A percentile compares a stretch with the other conserved stretches of the same genome.
Evolutionary conservation across 805 yeast species (phyloP).

Genomic region (Lipomyces kockii): DNA sequence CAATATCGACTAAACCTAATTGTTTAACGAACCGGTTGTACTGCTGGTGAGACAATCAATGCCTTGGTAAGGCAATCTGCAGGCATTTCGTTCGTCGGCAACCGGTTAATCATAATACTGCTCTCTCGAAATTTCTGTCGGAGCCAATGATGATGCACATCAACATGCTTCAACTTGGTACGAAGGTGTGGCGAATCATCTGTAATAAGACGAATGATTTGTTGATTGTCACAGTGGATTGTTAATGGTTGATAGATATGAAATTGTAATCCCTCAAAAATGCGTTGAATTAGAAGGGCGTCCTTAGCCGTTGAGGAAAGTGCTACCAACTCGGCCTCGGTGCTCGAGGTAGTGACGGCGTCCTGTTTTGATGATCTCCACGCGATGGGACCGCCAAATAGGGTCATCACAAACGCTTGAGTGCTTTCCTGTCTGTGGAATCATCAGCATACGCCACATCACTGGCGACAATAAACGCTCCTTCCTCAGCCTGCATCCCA

Average conservation of each 20-base stretch:
- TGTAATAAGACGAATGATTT: background rate
- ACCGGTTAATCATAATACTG: background rate
- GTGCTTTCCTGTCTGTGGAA: background rate
- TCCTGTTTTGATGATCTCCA: background rate
- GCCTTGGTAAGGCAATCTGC: background rate
- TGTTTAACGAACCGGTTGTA: too few relatives aligned
- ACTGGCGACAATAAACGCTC: background rate
- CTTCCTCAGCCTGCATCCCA: background rate
- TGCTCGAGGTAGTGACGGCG: background rate
- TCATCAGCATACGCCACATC: background rate
- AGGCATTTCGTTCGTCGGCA: background rate
- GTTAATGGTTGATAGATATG: background rate
- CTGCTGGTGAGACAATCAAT: background rate
- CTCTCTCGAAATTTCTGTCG: background rate
- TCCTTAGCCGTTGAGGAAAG: background rate
- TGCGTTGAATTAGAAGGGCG: background rate
- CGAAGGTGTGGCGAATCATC: background rate
- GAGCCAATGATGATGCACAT: background rate
- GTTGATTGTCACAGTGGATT: background rate
- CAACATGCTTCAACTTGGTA: background rate
- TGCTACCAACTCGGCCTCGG: slow-evolving; percentile 1
- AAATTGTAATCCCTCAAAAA: background rate
- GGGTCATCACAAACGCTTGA: background rate
- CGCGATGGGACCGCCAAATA: background rate
- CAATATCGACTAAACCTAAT: too few relatives aligned